Percentiles rank a stretch among this genome's conserved stretches.
Evolutionary conservation across 2,329 filamentous ascomycete species (phyloP).

Genomic region (Blastomyces parvus): DNA sequence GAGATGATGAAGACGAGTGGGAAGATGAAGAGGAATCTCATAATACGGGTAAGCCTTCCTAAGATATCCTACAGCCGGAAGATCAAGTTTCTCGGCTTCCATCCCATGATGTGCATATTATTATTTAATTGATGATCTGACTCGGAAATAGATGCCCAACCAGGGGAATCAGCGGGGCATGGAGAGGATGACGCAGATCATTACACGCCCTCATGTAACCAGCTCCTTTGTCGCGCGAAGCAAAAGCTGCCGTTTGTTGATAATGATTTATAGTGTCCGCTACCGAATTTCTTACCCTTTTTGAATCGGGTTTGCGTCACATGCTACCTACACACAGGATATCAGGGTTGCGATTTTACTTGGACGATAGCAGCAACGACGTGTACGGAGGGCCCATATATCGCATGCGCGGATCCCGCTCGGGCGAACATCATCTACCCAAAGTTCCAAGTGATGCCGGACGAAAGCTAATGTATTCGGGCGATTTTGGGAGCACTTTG

Average conservation of each 20-base stretch:
- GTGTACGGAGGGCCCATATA: conserved; percentile 28
- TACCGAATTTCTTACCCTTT: conserved; percentile 44
- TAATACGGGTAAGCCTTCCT: background rate
- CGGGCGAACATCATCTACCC: conserved; percentile 53
- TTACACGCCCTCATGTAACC: background rate
- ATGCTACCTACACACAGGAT: conserved; percentile 37
- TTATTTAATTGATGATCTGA: background rate
- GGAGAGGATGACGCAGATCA: background rate
- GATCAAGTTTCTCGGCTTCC: background rate
- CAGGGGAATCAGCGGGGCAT: background rate
- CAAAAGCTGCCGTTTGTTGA: background rate
- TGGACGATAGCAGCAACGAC: conserved; percentile 23
- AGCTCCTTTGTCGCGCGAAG: background rate
- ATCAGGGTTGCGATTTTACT: conserved; percentile 23
- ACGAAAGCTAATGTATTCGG: conserved; percentile 67
- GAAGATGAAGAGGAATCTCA: background rate
- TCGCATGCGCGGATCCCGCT: conserved; percentile 36
- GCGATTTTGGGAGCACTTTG: conserved; percentile 66
- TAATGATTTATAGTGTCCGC: conserved; percentile 23
- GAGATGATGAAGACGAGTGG: conserved; percentile 21
- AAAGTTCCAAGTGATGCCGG: conserved; percentile 74
- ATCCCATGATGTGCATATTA: background rate
- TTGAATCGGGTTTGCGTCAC: conserved; percentile 46
- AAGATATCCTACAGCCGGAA: background rate
- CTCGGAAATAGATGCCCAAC: background rate